phyloP scores from a whole-genome alignment of 2,329 filamentous ascomycete genomes.

The Trichoderma sp. region DNA sequence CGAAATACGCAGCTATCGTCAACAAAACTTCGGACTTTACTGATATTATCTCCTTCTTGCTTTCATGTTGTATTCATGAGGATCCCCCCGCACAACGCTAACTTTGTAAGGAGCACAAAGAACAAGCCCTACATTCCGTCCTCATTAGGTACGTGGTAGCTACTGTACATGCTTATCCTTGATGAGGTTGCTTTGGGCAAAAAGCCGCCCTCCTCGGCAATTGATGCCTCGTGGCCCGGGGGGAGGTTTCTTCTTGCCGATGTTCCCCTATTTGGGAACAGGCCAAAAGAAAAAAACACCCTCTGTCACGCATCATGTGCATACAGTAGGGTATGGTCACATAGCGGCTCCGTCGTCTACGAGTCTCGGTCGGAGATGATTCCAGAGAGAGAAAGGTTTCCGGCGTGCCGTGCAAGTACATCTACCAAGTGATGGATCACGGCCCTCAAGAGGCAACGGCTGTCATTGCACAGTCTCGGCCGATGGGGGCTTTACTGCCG shows the following conservation, averaged over 20 bases:
- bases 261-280: not conserved
- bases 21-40: not conserved
- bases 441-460: not conserved
- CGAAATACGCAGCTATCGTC: not conserved
- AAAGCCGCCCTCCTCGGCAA: not conserved
- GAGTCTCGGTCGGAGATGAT: conserved; percentile 2
- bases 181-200: not conserved
- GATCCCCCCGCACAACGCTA: conserved; percentile 9
- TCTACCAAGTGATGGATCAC: not conserved
- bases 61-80: not conserved
- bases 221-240: not conserved
- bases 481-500: conserved; percentile 1
- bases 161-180: not conserved
- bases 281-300: not conserved
- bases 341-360: not conserved
- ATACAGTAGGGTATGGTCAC: not conserved
- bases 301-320: not conserved
- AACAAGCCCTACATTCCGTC: not conserved
- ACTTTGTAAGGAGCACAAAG: not conserved
- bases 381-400: not conserved
- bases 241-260: not conserved
- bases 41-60: not conserved
- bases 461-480: conserved; percentile 1
- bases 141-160: not conserved
- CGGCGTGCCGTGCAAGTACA: not conserved